Conservation (phyloP, 208 protist species). For the Trypanosoma congolense region DNA sequence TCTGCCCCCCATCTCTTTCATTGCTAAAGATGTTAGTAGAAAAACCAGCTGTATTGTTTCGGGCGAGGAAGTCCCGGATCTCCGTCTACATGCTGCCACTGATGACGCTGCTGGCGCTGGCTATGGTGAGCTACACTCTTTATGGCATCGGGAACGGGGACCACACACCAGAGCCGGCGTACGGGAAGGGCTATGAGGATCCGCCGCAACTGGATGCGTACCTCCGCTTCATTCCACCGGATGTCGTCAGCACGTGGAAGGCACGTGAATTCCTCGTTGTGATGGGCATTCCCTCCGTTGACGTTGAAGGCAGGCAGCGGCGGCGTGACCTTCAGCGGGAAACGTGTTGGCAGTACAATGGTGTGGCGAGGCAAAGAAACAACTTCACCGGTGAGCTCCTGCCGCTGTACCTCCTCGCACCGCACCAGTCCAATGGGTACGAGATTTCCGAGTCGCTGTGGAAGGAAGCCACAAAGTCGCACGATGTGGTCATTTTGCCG, state of each 20-base stretch:
- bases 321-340: slow-evolving; percentile 25
- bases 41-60: too few relatives aligned
- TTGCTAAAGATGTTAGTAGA: too few relatives aligned
- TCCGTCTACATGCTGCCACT: too few relatives aligned
- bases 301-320: slow-evolving; percentile 14
- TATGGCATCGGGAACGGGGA: too few relatives aligned
- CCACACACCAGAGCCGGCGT: too few relatives aligned
- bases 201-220: too few relatives aligned
- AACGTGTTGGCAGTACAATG: slow-evolving; percentile 33
- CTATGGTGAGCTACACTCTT: too few relatives aligned
- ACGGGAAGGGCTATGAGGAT: too few relatives aligned
- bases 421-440: slow-evolving; percentile 3
- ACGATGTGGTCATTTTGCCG: slow-evolving; percentile 26
- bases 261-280: slow-evolving; percentile 19
- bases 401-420: slow-evolving; percentile 13
- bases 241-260: background rate
- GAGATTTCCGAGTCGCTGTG: slow-evolving; percentile 22
- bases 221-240: background rate
- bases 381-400: slow-evolving; percentile 21
- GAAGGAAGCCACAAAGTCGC: slow-evolving; percentile 25
- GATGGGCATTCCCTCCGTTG: slow-evolving; percentile 37
- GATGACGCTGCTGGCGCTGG: too few relatives aligned
- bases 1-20: too few relatives aligned
- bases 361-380: slow-evolving; percentile 29
- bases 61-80: too few relatives aligned